Conservation (phyloP, 306 rosid species). For the Sechiopsis laciniata region DNA sequence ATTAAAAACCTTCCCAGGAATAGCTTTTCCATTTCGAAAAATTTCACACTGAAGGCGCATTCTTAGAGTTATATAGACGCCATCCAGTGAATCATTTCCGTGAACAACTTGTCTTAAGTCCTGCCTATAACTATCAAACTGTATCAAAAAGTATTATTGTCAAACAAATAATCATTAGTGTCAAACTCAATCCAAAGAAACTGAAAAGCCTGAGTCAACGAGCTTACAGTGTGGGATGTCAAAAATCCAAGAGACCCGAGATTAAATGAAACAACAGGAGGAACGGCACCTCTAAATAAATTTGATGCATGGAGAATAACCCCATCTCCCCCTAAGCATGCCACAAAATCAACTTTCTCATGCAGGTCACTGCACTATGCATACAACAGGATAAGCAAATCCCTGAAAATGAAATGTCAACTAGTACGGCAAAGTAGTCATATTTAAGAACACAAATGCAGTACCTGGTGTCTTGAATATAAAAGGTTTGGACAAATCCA, state of each 20-base stretch:
- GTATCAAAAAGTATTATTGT: conserved; percentile 21
- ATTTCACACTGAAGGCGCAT: conserved; percentile 94
- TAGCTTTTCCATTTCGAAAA: conserved; percentile 77
- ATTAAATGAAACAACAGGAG: conserved; percentile 92
- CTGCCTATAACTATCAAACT: conserved; percentile 71
- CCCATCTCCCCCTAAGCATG: conserved; percentile 99
- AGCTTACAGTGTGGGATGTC: conserved; percentile 75
- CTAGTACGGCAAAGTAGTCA: conserved; percentile 9
- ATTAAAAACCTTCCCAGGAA: conserved; percentile 91
- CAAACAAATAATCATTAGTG: neutral
- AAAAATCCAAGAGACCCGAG: conserved; percentile 99
- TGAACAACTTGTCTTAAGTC: conserved; percentile 79
- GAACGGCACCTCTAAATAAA: conserved; percentile 79
- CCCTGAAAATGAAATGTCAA: conserved; percentile 21
- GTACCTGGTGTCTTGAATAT: conserved; percentile 86
- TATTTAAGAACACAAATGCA: conserved; percentile 4
- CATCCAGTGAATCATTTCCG: conserved; percentile 72
- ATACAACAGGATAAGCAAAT: conserved; percentile 28
- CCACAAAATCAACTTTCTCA: conserved; percentile 95
- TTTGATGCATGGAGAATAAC: conserved; percentile 95
- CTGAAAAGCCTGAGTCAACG: conserved; percentile 23
- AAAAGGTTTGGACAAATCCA: conserved; percentile 95
- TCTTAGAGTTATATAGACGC: conserved; percentile 94
- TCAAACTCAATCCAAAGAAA: conserved; percentile 22
- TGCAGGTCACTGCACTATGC: conserved; percentile 65